These are phyloP conservation scores for Fraxinus pennsylvanica DNA, from an alignment of 257 asterid species.

Conservation along the genomic window DNA sequence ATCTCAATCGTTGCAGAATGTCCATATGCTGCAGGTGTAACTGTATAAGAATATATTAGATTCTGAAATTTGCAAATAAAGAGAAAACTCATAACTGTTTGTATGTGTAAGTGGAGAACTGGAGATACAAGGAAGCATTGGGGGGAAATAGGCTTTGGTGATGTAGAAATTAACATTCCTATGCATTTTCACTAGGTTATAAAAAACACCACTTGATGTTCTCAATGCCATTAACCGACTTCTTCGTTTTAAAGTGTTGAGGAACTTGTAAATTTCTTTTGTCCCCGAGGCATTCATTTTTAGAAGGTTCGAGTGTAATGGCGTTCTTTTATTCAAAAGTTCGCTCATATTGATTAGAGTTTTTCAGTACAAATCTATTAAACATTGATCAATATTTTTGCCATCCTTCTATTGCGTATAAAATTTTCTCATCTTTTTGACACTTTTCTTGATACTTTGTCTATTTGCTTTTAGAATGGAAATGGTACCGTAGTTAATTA, in stretches of 20 bases:
- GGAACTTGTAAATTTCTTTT: constrained; percentile 2
- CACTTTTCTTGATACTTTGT: constrained; percentile 11
- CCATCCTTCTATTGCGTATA: constrained; percentile 15
- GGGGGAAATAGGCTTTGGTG: neutral
- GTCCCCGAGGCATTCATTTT: constrained; percentile 1
- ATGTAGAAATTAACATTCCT: neutral
- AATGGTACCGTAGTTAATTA: constrained; percentile 41
- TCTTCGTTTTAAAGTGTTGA: neutral
- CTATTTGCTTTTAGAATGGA: constrained; percentile 55
- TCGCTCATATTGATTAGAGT: neutral
- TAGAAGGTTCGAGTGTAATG: neutral
- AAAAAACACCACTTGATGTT: neutral
- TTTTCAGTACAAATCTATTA: neutral
- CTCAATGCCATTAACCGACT: neutral
- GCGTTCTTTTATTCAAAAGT: neutral
- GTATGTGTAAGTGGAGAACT: neutral
- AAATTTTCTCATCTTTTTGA: constrained; percentile 18
- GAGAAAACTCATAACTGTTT: neutral
- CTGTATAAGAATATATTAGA: neutral
- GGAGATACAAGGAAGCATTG: neutral
- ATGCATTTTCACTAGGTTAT: neutral
- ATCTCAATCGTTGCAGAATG: neutral
- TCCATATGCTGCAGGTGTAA: neutral
- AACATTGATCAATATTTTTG: neutral
- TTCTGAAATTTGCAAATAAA: neutral